phyloP scores from a whole-genome alignment of 179 eudicot genomes.

The Nepenthes alata region DNA sequence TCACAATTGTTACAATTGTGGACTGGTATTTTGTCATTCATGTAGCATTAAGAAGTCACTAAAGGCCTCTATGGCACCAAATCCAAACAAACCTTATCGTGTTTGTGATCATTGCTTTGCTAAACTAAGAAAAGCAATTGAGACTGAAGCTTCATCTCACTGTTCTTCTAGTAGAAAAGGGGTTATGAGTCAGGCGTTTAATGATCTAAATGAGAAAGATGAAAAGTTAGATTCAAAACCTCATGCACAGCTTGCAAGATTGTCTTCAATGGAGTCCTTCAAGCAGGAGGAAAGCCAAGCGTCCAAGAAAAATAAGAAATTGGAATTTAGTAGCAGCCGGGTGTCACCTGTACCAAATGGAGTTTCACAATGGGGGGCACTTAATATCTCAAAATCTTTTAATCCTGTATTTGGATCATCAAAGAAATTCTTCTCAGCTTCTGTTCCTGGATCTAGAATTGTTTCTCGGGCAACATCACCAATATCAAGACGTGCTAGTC shows the following conservation, averaged over 20 bases:
- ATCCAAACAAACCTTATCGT: conserved; percentile 90
- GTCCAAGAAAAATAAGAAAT: conserved; percentile 73
- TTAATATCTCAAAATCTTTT: conserved; percentile 67
- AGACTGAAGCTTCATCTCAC: conserved; percentile 49
- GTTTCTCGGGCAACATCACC: conserved; percentile 98
- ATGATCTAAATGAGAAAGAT: conserved; percentile 50
- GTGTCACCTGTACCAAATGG: conserved; percentile 86
- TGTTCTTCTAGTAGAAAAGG: conserved; percentile 71
- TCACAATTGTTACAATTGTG: conserved; percentile 91
- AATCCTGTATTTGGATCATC: conserved; percentile 90
- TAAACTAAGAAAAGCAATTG: conserved; percentile 64
- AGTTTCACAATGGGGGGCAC: conserved; percentile 85
- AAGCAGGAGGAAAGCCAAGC: conserved; percentile 43
- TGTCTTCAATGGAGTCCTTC: conserved; percentile 70
- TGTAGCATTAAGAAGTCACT: conserved; percentile 91
- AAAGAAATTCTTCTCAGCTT: conserved; percentile 91
- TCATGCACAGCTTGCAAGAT: conserved; percentile 69
- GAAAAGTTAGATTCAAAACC: conserved; percentile 55
- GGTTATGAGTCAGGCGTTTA: conserved; percentile 39
- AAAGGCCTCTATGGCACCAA: conserved; percentile 96
- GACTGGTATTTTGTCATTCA: conserved; percentile 81
- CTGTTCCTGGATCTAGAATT: conserved; percentile 98
- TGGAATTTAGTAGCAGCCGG: conserved; percentile 74
- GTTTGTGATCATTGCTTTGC: conserved; percentile 82
- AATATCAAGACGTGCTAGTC: conserved; percentile 77